These are phyloP conservation scores for Trichaptum fuscoviolaceum DNA, from an alignment of 768 basidiomycete genomes.

Conservation along the genomic window DNA sequence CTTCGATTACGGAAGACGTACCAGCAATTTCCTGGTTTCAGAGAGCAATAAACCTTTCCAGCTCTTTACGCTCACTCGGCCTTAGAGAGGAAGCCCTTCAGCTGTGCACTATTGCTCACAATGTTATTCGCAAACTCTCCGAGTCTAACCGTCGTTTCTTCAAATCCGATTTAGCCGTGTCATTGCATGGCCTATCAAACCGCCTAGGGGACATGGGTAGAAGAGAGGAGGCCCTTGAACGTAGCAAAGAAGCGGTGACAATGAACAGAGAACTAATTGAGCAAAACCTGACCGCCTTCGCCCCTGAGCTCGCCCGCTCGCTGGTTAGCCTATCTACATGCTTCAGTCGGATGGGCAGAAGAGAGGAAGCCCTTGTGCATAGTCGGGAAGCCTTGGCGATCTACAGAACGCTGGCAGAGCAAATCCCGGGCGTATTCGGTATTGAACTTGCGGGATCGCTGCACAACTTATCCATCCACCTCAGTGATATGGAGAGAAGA, in stretches of 20 bases:
- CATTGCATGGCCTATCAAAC: conserved; percentile 7
- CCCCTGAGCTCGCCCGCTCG: conserved; percentile 8
- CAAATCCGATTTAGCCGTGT: conserved; percentile 8
- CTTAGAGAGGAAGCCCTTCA: conserved; percentile 7
- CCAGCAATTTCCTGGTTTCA: too few species aligned
- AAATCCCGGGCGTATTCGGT: background rate
- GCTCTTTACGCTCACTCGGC: conserved; percentile 5
- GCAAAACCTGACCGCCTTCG: conserved; percentile 8
- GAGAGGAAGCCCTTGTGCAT: conserved; percentile 10
- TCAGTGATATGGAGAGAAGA: too few species aligned
- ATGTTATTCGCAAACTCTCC: conserved; percentile 10
- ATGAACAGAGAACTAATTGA: conserved; percentile 10
- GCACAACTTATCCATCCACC: too few species aligned
- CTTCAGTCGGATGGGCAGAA: conserved; percentile 7
- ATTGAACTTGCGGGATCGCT: too few species aligned
- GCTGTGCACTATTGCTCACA: conserved; percentile 6
- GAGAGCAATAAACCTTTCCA: too few species aligned
- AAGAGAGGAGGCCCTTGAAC: too few species aligned
- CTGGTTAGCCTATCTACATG: conserved; percentile 8
- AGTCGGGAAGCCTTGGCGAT: conserved; percentile 6
- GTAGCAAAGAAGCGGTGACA: conserved; percentile 5
- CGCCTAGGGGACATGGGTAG: conserved; percentile 6
- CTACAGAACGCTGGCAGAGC: background rate
- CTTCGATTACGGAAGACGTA: too few species aligned
- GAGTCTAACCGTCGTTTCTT: background rate